Evolutionary conservation across 2,329 filamentous ascomycete species (phyloP), one percentile per base, ranked within the genome.

Genomic region (Pyricularia sp.): DNA sequence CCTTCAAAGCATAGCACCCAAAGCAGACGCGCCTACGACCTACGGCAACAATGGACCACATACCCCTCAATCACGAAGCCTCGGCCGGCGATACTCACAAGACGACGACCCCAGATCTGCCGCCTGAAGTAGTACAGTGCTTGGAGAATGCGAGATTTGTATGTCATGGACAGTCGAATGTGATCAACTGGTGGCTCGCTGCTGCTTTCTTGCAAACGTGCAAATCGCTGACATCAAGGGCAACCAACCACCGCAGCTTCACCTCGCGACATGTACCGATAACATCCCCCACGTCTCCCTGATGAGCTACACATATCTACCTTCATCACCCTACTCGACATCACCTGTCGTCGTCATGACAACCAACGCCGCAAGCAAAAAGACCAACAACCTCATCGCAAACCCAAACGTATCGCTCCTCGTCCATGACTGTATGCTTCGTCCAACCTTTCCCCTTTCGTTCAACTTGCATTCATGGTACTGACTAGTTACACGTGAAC

Each of bases 271-370:
- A 69, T 96, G 92, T 79, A 88, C 88, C 74, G 85, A 91, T 73
- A 91, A 95, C 75, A 84, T 89, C 72, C 95, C 95, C 11, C 93
- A 98, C 78, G 92, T 98, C 73, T 96, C 93, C 55, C 88, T 99
- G 72, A 99, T 99, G 95, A 97, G 97, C 83, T 98, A 98, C 83
- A 98, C 95, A 76, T 98, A 97, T 81, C 90, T 99, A 26, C 91
- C 93, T 58, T 88, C 85, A 6, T 92, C 91, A 20, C 89, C 88
- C 58, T 90, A 88, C 79, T 85, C 87, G 58, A 76, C 85, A 67
- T 80, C 82, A n/a, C 90, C 93, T n/a, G 91, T 93, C 72, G 96
- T 98, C 76, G 91, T 98, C 84, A 94, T 94, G 91, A 98, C 95
- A 69, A 96, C 91, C 64, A 93, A 93, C 73, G 88, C 90, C 0